phyloP scores from a whole-genome alignment of 768 basidiomycete genomes.

The Calocybe gangraenosa region DNA sequence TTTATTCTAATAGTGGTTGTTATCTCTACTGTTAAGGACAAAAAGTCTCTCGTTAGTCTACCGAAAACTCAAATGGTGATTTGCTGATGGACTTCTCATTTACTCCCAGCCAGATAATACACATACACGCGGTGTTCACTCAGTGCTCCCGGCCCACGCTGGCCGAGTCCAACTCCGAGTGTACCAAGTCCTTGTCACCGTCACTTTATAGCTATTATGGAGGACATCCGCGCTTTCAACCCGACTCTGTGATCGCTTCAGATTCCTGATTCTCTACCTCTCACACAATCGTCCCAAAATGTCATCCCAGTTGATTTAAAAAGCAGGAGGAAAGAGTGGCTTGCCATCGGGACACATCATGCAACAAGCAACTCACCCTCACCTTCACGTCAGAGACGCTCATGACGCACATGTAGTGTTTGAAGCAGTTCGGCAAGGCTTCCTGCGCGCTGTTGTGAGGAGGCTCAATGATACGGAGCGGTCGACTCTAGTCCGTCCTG shows the following conservation, averaged over 20 bases:
- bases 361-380: conserved; percentile 62
- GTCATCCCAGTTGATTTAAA: conserved; percentile 19
- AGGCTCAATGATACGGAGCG: conserved; percentile 62
- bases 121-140: conserved; percentile 22
- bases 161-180: conserved; percentile 16
- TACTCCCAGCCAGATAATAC: conserved; percentile 20
- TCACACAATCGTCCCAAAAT: conserved; percentile 21
- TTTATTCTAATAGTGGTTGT: background rate
- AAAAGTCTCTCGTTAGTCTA: conserved; percentile 23
- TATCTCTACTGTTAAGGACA: conserved; percentile 22
- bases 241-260: conserved; percentile 6
- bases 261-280: conserved; percentile 16
- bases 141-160: conserved; percentile 20
- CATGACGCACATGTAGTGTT: conserved; percentile 64
- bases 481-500: conserved; percentile 49
- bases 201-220: conserved; percentile 24
- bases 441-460: conserved; percentile 45
- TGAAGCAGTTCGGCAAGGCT: conserved; percentile 58
- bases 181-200: conserved; percentile 30
- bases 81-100: conserved; percentile 18
- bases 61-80: conserved; percentile 18
- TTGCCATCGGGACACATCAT: conserved; percentile 23
- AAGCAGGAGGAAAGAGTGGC: conserved; percentile 17
- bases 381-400: conserved; percentile 62
- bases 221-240: conserved; percentile 14